Evolutionary conservation across 1,139 yeast species (phyloP), one percentile per base, ranked within the genome.

Genomic region (Kurtzmaniella quercitrusa): DNA sequence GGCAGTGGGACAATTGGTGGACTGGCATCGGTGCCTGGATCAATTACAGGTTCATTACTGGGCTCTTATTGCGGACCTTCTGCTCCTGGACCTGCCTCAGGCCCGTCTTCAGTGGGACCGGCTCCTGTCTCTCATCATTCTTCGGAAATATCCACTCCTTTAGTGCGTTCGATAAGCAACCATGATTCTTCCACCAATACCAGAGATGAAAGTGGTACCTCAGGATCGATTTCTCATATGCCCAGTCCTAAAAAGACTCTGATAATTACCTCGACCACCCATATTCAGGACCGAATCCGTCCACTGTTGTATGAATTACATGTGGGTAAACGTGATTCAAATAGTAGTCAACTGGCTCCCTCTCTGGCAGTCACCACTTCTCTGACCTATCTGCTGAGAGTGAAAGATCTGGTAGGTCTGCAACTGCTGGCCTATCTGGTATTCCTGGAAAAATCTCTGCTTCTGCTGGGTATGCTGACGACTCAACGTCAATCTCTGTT

Each of bases 261-360:
- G 17, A 45, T 54, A 38, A 47, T 51, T 8, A 59, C 62, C 2
- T 49, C 51, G 27, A 45, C 47, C 17, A 47, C 49, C 21, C 50
- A 59, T 10, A 40, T 59, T 25, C 63, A 58, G 17, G 72, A 70
- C 27, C 58, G 62, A 39, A 51, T 73, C 39, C 61, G 79, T 42
- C 77, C 78, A 0, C 70, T 77, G 2, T 57, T 74, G 37, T 54
- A 69, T 34, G 79, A 74, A 48, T 52, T 71, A 36, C 72, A 73
- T 48, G 50, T 51, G 38, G 58, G 58, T 11, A 41, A 46, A 33
- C 16, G 41, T 18, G 44, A 34, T 15, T 46, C 39, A 14, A 44
- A 44, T 18, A 34, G 39, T 25, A 27, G 50, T 23, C 33, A 25
- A 16, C 34, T 38, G 16, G 39, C 42, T n/a, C 43, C 42, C 7